A percentile compares a stretch with the other conserved stretches of the same genome.
Evolutionary conservation across 108 stramenopile species (phyloP).

Genomic region (Bacterosira constricta): DNA sequence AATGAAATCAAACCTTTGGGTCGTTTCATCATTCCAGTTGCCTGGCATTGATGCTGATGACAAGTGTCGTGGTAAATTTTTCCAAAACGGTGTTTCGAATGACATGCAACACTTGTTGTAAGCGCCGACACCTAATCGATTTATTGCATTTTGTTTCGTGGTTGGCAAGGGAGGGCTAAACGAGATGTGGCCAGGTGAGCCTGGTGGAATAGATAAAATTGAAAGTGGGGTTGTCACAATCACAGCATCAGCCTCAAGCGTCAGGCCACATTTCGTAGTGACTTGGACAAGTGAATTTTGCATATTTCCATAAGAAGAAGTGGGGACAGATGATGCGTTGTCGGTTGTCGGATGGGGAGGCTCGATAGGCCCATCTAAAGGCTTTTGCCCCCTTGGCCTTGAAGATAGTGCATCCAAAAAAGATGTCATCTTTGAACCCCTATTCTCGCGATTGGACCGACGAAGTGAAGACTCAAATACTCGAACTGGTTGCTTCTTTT

Average conservation of each 20-base stretch:
- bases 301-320: conserved; percentile 38
- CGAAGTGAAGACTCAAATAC: conserved; percentile 22
- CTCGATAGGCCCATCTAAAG: too few species aligned
- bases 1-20: conserved; percentile 70
- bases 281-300: conserved; percentile 47
- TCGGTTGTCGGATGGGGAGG: neutral
- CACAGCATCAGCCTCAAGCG: conserved; percentile 80
- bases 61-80: conserved; percentile 27
- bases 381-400: neutral
- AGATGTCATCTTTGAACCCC: conserved; percentile 25
- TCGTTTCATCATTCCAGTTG: conserved; percentile 9
- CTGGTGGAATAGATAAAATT: conserved; percentile 70
- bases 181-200: conserved; percentile 53
- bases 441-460: conserved; percentile 30
- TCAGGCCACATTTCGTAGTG: conserved; percentile 60
- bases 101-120: conserved; percentile 88
- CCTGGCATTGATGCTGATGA: neutral
- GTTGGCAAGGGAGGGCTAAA: conserved; percentile 79
- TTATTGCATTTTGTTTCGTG: conserved; percentile 74
- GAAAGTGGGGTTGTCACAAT: conserved; percentile 89
- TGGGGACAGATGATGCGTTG: neutral
- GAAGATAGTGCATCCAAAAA: conserved; percentile 7
- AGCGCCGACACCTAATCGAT: conserved; percentile 81
- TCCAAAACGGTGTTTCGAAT: conserved; percentile 76
- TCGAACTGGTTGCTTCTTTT: neutral